Evolutionary conservation across 2,329 filamentous ascomycete genomes (phyloP).

Genomic region (Exophiala oligosperma): DNA sequence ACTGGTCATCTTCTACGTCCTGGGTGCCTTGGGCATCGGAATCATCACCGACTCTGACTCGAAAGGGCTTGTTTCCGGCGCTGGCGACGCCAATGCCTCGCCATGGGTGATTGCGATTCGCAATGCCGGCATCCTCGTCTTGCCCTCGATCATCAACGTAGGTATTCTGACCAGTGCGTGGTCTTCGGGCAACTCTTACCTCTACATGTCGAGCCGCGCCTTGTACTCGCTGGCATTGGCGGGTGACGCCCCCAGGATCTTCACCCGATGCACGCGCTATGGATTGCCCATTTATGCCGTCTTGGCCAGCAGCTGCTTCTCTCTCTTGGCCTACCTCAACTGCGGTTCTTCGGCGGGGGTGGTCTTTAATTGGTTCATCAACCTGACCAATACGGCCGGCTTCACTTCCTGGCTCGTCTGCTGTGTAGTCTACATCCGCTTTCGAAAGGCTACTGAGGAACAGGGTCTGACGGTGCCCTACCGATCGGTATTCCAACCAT

Average conservation of each 20-base stretch:
- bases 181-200: conserved; percentile 58
- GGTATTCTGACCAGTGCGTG: conserved; percentile 56
- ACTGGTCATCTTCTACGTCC: conserved; percentile 71
- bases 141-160: conserved; percentile 60
- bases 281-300: conserved; percentile 65
- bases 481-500: conserved; percentile 58
- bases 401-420: conserved; percentile 67
- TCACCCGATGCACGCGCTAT: conserved; percentile 59
- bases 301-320: conserved; percentile 48
- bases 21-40: conserved; percentile 68
- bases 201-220: conserved; percentile 54
- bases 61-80: conserved; percentile 57
- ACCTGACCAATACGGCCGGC: conserved; percentile 50
- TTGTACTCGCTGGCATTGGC: conserved; percentile 56
- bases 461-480: conserved; percentile 56
- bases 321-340: conserved; percentile 52
- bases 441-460: conserved; percentile 50
- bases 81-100: conserved; percentile 43
- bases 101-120: conserved; percentile 55
- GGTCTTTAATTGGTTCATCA: conserved; percentile 66
- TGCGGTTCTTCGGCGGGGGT: conserved; percentile 44
- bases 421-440: conserved; percentile 58
- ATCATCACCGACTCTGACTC: conserved; percentile 67
- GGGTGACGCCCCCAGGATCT: conserved; percentile 54
- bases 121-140: too few species aligned